A percentile compares a stretch with the other conserved stretches of the same genome.
phyloP scores from a whole-genome alignment of 2,329 filamentous ascomycete genomes.

The Zymoseptoria crescenta region DNA sequence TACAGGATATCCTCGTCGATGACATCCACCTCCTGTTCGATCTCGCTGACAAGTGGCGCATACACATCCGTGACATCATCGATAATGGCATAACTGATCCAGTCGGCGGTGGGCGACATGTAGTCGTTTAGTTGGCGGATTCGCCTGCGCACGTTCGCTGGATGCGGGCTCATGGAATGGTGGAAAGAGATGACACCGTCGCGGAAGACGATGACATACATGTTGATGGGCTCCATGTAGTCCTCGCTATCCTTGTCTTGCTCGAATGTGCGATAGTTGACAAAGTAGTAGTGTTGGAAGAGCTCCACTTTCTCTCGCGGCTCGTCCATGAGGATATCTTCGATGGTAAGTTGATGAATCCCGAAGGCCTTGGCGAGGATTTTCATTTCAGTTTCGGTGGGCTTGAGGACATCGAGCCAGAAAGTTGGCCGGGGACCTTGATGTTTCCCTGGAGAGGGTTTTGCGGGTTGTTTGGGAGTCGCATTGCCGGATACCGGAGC shows the following conservation, averaged over 20 bases:
- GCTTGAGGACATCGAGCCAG: conserved; percentile 89
- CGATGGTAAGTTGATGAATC: conserved; percentile 88
- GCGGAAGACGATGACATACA: conserved; percentile 95
- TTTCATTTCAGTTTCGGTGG: conserved; percentile 93
- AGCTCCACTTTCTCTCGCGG: conserved; percentile 96
- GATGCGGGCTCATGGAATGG: conserved; percentile 91
- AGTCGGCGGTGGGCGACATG: conserved; percentile 84
- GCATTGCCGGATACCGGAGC: conserved; percentile 16
- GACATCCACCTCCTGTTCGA: conserved; percentile 93
- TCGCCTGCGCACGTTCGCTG: conserved; percentile 86
- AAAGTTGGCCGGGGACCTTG: conserved; percentile 81
- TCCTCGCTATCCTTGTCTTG: conserved; percentile 84
- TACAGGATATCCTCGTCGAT: conserved; percentile 88
- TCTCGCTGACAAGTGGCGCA: conserved; percentile 79
- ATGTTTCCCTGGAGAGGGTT: conserved; percentile 26
- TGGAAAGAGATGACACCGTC: conserved; percentile 96
- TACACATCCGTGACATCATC: conserved; percentile 98
- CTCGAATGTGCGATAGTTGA: conserved; percentile 97
- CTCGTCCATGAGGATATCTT: conserved; percentile 97
- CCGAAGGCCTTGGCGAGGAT: conserved; percentile 85
- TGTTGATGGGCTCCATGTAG: conserved; percentile 90
- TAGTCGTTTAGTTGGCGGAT: conserved; percentile 93
- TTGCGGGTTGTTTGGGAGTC: conserved; percentile 22
- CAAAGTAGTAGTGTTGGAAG: conserved; percentile 96
- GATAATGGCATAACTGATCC: conserved; percentile 97